Evolutionary conservation across 805 yeast species (phyloP).

Genomic region (Metschnikowia peoriensis): DNA sequence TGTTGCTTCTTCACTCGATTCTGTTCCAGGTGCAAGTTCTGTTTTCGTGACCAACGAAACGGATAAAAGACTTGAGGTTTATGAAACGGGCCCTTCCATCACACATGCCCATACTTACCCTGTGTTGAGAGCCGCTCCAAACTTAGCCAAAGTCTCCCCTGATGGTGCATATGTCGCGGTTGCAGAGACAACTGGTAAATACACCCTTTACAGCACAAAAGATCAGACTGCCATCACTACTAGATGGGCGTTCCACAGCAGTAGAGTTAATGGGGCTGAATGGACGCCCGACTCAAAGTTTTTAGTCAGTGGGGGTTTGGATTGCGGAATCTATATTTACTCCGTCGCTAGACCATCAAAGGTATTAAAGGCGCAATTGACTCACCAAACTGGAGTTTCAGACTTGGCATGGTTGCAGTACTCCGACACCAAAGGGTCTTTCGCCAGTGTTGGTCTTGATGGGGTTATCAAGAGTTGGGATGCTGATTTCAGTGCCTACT

Average conservation of each 20-base stretch:
- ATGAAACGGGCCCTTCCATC: slow-evolving; percentile 48
- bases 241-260: slow-evolving; percentile 95
- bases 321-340: slow-evolving; percentile 76
- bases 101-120: slow-evolving; percentile 24
- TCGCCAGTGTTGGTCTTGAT: slow-evolving; percentile 78
- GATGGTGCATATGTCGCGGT: slow-evolving; percentile 68
- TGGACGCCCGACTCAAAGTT: slow-evolving; percentile 79
- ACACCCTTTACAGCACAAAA: slow-evolving; percentile 59
- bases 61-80: slow-evolving; percentile 31
- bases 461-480: slow-evolving; percentile 78
- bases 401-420: slow-evolving; percentile 67
- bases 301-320: slow-evolving; percentile 78
- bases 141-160: slow-evolving; percentile 67
- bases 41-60: slow-evolving; percentile 32
- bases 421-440: slow-evolving; percentile 29
- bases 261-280: slow-evolving; percentile 69
- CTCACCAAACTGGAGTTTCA: slow-evolving; percentile 87
- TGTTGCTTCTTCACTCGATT: slow-evolving; percentile 26
- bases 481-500: slow-evolving; percentile 27
- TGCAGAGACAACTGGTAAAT: slow-evolving; percentile 87
- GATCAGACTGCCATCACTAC: slow-evolving; percentile 66
- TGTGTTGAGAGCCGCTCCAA: slow-evolving; percentile 59
- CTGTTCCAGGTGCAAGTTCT: slow-evolving; percentile 19
- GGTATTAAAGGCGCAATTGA: slow-evolving; percentile 68
- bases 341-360: slow-evolving; percentile 76